Conservation (phyloP, 306 rosid genomes). For the Hylodesmum podocarpum region DNA sequence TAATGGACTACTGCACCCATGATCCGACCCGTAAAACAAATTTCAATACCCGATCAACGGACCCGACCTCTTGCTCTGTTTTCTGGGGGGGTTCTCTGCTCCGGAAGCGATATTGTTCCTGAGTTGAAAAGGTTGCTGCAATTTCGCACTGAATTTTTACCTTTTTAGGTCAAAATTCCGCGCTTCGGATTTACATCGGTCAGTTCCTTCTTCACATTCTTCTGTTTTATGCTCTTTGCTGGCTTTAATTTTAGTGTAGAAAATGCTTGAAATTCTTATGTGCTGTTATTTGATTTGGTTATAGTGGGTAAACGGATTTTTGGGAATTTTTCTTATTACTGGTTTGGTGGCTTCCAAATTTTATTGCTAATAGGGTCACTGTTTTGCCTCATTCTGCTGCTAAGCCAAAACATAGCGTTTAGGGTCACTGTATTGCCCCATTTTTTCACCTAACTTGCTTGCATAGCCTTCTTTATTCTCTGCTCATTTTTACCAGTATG, state of each 20-base stretch:
- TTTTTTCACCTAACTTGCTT: not conserved
- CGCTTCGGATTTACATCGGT: constrained; percentile 47
- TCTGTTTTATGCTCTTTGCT: not conserved
- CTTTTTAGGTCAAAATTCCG: constrained; percentile 38
- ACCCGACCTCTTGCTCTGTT: too few relatives aligned
- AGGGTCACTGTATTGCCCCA: not conserved
- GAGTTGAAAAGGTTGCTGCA: not conserved
- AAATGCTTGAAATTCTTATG: not conserved
- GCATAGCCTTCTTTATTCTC: not conserved
- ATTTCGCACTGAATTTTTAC: not conserved
- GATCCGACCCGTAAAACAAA: too few relatives aligned
- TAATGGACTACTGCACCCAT: too few relatives aligned
- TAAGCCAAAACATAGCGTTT: not conserved
- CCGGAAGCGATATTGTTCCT: not conserved
- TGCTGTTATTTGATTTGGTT: not conserved
- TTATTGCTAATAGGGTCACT: not conserved
- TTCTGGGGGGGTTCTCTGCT: too few relatives aligned
- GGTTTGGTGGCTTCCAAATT: not conserved
- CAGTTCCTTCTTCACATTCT: constrained; percentile 33
- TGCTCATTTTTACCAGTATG: not conserved
- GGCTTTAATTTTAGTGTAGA: not conserved
- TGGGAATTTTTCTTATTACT: not conserved
- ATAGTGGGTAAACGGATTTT: not conserved
- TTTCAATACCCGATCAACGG: too few relatives aligned
- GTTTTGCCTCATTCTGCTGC: not conserved